Percentiles rank a stretch among this genome's conserved stretches.
These are phyloP conservation scores for Cystobasidium slooffiae DNA, from an alignment of 1,284 basidiomycete genomes.

Conservation along the genomic window DNA sequence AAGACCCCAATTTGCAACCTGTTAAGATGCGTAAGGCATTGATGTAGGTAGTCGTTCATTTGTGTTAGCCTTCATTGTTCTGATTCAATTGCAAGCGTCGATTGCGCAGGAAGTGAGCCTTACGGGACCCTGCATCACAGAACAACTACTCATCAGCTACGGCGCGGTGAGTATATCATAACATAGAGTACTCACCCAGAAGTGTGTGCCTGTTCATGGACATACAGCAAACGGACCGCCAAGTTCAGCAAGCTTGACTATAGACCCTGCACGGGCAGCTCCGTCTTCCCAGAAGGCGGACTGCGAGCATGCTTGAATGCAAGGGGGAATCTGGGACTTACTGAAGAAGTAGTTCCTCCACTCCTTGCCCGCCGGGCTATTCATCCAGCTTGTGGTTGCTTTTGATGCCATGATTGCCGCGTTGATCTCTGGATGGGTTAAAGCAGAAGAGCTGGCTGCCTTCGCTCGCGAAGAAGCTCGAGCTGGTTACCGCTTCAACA, in stretches of 20 bases:
- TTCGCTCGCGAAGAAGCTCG: too few species aligned
- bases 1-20: slow-evolving; percentile 97
- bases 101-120: not conserved
- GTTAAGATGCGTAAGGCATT: slow-evolving; percentile 20
- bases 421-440: slow-evolving; percentile 9
- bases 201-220: slow-evolving; percentile 33
- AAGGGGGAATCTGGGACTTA: not conserved
- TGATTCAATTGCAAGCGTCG: not conserved
- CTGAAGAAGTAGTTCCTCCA: slow-evolving; percentile 43
- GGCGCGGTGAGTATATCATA: not conserved
- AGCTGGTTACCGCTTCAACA: too few species aligned
- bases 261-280: not conserved
- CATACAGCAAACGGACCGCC: not conserved
- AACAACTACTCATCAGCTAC: not conserved
- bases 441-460: not conserved
- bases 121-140: slow-evolving; percentile 4
- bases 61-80: not conserved
- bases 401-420: slow-evolving; percentile 29
- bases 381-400: slow-evolving; percentile 35
- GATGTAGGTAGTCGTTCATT: not conserved
- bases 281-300: not conserved
- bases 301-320: not conserved
- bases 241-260: slow-evolving; percentile 12
- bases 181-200: slow-evolving; percentile 24
- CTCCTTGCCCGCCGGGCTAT: slow-evolving; percentile 33